A percentile compares a stretch with the other conserved stretches of the same genome.
Evolutionary conservation across 2,329 filamentous ascomycete genomes (phyloP).

Genomic region (Verticillium tricorpus): DNA sequence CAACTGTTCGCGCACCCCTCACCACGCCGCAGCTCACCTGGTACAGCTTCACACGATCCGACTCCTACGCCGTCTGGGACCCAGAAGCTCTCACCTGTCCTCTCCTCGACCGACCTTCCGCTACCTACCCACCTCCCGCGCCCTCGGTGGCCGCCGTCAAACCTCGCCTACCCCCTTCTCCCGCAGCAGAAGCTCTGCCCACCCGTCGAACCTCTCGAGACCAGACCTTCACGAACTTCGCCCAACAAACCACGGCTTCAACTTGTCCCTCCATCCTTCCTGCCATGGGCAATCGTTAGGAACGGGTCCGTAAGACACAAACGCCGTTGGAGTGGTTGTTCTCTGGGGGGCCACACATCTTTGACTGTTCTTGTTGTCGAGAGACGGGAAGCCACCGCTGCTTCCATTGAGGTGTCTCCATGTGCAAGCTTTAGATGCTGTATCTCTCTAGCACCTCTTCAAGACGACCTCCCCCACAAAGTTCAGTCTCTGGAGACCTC

Average conservation of each 20-base stretch:
- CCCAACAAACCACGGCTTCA: background rate
- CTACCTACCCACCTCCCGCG: background rate
- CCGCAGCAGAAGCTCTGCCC: background rate
- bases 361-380: background rate
- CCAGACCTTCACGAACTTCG: background rate
- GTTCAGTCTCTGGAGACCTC: background rate
- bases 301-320: background rate
- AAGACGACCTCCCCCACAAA: background rate
- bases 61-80: background rate
- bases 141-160: too few species aligned
- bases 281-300: slow-evolving; percentile 7
- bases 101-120: background rate
- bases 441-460: background rate
- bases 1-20: background rate
- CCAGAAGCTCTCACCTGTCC: background rate
- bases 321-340: background rate
- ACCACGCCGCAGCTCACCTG: background rate
- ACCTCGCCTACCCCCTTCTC: background rate
- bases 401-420: background rate
- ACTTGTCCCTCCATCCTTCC: background rate
- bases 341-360: background rate
- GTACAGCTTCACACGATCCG: background rate
- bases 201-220: background rate
- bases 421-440: background rate
- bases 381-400: background rate